phyloP scores from a whole-genome alignment of 257 asterid genomes.

The Solanum dulcamara region DNA sequence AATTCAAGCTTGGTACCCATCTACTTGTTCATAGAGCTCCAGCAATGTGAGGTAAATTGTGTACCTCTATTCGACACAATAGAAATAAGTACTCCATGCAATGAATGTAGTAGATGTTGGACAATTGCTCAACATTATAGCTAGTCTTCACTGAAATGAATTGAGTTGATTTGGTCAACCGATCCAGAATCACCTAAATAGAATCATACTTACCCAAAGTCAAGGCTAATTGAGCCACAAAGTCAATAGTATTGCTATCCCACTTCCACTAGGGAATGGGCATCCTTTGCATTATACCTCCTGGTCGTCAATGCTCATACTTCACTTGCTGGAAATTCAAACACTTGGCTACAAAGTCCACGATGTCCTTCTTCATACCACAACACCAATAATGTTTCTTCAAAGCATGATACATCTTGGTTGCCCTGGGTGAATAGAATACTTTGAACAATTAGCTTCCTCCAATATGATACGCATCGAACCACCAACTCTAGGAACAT shows the following conservation, averaged over 20 bases:
- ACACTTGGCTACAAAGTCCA: too few relatives aligned
- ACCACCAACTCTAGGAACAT: neutral
- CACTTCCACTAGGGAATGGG: too few relatives aligned
- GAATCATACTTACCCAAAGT: too few relatives aligned
- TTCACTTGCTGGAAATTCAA: too few relatives aligned
- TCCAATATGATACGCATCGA: neutral
- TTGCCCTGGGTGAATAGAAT: too few relatives aligned
- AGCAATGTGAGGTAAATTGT: neutral
- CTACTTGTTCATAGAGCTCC: neutral
- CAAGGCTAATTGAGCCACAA: too few relatives aligned
- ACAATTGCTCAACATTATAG: neutral
- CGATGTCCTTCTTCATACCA: too few relatives aligned
- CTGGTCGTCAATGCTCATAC: too few relatives aligned
- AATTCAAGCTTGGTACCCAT: neutral
- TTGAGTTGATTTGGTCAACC: neutral
- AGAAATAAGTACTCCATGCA: neutral
- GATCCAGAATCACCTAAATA: neutral
- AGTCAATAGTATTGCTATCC: too few relatives aligned
- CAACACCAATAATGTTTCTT: too few relatives aligned
- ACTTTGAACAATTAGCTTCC: neutral
- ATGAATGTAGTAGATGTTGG: neutral
- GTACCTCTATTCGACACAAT: neutral
- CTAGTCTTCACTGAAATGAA: neutral
- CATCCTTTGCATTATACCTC: too few relatives aligned
- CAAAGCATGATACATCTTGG: too few relatives aligned